Evolutionary conservation across 169 alveolate species (phyloP), one percentile per base, ranked within the genome.

Genomic region (Plasmodium inui): DNA sequence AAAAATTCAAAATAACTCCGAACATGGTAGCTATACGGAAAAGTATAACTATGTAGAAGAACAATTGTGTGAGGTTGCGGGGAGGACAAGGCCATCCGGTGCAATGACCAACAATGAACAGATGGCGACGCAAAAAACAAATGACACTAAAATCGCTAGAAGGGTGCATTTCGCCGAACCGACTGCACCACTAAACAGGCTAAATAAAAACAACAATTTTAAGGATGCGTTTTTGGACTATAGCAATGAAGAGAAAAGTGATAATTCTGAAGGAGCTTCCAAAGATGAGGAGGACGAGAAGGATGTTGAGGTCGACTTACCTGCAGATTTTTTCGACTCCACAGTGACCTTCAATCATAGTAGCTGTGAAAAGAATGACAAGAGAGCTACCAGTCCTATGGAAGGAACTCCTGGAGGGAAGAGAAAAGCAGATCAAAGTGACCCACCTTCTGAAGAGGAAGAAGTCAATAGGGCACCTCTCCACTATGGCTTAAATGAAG

Each of bases 1-100:
- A 37, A 85, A 85, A 55, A 85, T 85, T 37, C 79, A 85, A 73
- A 85, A 85, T 5, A 85, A 85, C 55, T 53, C 76, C 57, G 93
- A 85, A 61, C 34, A 61, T 61, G 32, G 74, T 61, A 26, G 26
- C 37, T 7, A 19, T 22, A 61, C 74, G 32, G 4, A 61, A 26
- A 26, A 61, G 9, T 61, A 22, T 19, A 61, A 61, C 32, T 1
- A 61, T 61, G 32, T 26, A n/a, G 74, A 19, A 17, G 74, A 26
- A 46, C n/a, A 46, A 19, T 61, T 61, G 26, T 5, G 32, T 61
- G 37, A 61, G 32, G 74, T n/a, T n/a, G 74, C 4, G 1, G n/a
- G 19, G 32, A 14, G 74, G 26, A 26, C 14, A 7, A 26, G n/a
- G 7, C 12, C 74, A 61, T 61, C 74, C 74, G 17, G 74, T 6